phyloP scores from a whole-genome alignment of 2,329 filamentous ascomycete genomes.

The Aspergillus ochraceus region DNA sequence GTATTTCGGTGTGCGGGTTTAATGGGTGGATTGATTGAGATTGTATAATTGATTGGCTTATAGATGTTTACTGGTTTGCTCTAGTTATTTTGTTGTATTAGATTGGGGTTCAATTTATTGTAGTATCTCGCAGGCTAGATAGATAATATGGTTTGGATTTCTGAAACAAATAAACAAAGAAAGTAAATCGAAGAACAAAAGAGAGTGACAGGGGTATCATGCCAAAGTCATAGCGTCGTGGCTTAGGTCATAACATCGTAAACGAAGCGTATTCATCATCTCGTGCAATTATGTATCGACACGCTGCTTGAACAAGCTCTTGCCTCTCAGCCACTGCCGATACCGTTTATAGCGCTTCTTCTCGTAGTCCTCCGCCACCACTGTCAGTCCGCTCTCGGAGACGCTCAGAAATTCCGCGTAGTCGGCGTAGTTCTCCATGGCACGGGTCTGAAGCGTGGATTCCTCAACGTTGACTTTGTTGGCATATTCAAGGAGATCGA shows the following conservation, averaged over 20 bases:
- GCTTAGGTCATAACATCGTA: constrained; percentile 1
- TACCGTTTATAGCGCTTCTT: constrained; percentile 99
- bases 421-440: constrained; percentile 67
- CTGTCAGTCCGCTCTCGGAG: constrained; percentile 80
- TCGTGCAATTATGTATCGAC: constrained; percentile 42
- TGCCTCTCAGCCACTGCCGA: constrained; percentile 88
- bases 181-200: neutral
- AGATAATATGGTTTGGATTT: neutral
- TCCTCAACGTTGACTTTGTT: constrained; percentile 66
- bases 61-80: neutral
- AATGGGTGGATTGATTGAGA: neutral
- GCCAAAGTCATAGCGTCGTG: neutral
- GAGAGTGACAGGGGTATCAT: neutral
- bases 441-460: constrained; percentile 39
- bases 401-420: constrained; percentile 77
- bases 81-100: neutral
- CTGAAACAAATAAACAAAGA: neutral
- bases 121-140: neutral
- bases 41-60: no score
- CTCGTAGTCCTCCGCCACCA: constrained; percentile 77
- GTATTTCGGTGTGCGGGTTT: neutral
- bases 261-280: neutral
- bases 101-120: neutral
- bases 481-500: constrained; percentile 79
- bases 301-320: constrained; percentile 93